These are phyloP conservation scores for Aureobasidium lini DNA, from an alignment of 2,329 filamentous ascomycete genomes.

Conservation along the genomic window DNA sequence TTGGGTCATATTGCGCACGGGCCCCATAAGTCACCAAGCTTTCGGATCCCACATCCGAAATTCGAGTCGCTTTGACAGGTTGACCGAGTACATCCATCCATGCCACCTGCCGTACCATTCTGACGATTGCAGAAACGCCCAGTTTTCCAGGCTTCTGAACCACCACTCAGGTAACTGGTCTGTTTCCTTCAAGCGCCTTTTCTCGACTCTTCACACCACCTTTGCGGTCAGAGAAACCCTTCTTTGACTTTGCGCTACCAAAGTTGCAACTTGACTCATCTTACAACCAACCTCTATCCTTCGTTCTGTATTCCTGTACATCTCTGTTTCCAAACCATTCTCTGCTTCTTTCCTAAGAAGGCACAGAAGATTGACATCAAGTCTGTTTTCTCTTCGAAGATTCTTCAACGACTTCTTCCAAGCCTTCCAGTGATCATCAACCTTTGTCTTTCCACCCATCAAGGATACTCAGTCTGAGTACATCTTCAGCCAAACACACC, in stretches of 20 bases:
- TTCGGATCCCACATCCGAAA: conserved; percentile 5
- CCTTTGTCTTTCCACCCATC: neutral
- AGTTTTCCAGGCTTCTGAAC: neutral
- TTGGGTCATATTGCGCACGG: neutral
- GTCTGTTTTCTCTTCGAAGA: neutral
- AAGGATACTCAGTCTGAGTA: neutral
- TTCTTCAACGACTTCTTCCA: conserved; percentile 8
- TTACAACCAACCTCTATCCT: neutral
- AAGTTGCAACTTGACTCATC: conserved; percentile 4
- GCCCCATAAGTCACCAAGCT: no score
- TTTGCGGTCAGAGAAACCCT: neutral
- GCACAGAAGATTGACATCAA: neutral
- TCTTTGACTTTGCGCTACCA: conserved; percentile 5
- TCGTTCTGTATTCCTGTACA: neutral
- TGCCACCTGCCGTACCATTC: no score
- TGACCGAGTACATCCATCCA: neutral
- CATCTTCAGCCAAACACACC: neutral
- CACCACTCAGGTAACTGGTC: neutral
- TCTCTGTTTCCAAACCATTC: neutral
- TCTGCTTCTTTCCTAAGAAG: neutral
- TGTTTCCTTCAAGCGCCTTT: neutral
- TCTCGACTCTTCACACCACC: neutral
- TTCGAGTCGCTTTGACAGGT: neutral
- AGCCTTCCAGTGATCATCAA: neutral
- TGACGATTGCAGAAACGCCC: no score